Percentiles rank a stretch among this genome's conserved stretches.
phyloP scores from a whole-genome alignment of 768 basidiomycete species.

The Phaeotremella skinneri region DNA sequence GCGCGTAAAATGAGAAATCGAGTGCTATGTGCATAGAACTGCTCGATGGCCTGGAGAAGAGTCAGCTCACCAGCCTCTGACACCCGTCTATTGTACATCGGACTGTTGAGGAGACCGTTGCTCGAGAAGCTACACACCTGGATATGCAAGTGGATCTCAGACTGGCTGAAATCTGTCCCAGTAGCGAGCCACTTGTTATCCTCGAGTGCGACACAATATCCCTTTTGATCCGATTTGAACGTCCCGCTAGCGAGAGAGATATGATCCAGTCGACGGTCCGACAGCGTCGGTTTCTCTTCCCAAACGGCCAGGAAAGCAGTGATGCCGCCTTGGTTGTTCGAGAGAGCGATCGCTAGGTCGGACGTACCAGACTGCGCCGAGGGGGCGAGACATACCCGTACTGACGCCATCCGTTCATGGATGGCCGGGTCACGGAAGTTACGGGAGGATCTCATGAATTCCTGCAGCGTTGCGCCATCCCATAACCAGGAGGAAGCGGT shows the following conservation, averaged over 20 bases:
- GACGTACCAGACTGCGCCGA: not conserved
- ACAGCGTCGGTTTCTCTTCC: not conserved
- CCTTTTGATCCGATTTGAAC: not conserved
- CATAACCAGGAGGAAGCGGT: not conserved
- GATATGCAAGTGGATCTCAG: not conserved
- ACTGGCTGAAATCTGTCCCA: not conserved
- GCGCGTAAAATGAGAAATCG: not conserved
- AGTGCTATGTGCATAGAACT: not conserved
- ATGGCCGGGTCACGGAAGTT: not conserved
- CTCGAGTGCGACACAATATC: not conserved
- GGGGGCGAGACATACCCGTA: not conserved
- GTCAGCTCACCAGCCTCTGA: no score
- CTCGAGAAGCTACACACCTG: no score
- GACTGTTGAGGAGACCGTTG: no score
- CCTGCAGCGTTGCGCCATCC: not conserved
- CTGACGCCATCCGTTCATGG: not conserved
- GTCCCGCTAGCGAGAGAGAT: not conserved
- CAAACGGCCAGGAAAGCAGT: not conserved
- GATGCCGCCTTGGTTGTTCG: not conserved
- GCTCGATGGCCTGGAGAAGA: not conserved
- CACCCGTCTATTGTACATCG: no score
- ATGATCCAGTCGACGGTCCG: not conserved
- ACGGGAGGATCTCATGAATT: not conserved
- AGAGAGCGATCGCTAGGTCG: not conserved
- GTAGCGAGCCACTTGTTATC: not conserved